These are phyloP conservation scores for Albophoma yamanashiensis DNA, from an alignment of 2,329 filamentous ascomycete genomes.

Conservation along the genomic window DNA sequence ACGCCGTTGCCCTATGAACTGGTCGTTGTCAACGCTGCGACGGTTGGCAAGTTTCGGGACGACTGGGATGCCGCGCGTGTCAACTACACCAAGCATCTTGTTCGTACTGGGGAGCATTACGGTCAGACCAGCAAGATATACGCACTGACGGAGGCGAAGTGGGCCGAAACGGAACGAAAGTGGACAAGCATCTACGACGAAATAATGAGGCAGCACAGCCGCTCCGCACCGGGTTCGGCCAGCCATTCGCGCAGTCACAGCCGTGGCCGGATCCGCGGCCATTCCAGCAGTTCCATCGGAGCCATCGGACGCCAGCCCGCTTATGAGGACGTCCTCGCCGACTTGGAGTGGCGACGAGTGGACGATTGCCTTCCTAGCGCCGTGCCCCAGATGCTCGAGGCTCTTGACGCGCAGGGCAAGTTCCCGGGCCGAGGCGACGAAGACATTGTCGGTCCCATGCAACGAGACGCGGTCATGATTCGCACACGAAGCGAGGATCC, in stretches of 20 bases:
- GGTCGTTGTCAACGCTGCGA: conserved; percentile 45
- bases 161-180: conserved; percentile 64
- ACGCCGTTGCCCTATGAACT: conserved; percentile 70
- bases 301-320: conserved; percentile 18
- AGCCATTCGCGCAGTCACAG: conserved; percentile 26
- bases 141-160: conserved; percentile 76
- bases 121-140: conserved; percentile 84
- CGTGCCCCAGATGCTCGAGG: conserved; percentile 58
- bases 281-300: conserved; percentile 29
- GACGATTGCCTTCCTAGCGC: conserved; percentile 50
- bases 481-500: conserved; percentile 33
- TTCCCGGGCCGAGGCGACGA: conserved; percentile 82
- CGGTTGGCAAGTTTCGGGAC: conserved; percentile 52
- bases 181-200: conserved; percentile 65
- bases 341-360: conserved; percentile 31
- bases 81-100: conserved; percentile 84
- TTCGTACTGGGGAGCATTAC: conserved; percentile 82
- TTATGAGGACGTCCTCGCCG: conserved; percentile 28
- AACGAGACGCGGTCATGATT: conserved; percentile 45
- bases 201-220: conserved; percentile 42
- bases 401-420: conserved; percentile 64
- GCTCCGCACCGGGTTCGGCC: conserved; percentile 13
- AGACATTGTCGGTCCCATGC: conserved; percentile 91
- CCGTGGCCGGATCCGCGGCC: conserved; percentile 25
- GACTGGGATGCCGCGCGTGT: conserved; percentile 77